Evolutionary conservation across 164 flowering plant species (phyloP).

Genomic region (Dillenia turbinata): DNA sequence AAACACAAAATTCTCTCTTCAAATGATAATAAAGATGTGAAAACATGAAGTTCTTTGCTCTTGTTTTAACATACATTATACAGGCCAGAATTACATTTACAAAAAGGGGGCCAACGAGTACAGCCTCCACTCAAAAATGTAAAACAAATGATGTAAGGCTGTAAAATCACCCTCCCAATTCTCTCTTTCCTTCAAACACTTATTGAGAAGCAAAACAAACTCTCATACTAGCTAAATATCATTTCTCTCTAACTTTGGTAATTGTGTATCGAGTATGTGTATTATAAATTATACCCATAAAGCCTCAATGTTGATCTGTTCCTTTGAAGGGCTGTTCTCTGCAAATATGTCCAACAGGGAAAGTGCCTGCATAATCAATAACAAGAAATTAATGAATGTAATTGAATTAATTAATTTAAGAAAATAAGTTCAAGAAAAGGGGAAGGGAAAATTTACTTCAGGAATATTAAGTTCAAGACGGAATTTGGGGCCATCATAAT

Average conservation of each 20-base stretch:
- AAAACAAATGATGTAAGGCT: not conserved
- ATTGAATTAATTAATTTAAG: not conserved
- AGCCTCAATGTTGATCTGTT: not conserved
- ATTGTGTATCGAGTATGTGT: too few relatives aligned
- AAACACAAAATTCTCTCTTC: too few relatives aligned
- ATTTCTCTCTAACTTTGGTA: too few relatives aligned
- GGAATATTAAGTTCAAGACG: constrained; percentile 88
- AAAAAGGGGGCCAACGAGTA: not conserved
- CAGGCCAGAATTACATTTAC: not conserved
- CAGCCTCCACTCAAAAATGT: not conserved
- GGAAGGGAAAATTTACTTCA: constrained; percentile 44
- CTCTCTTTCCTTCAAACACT: not conserved
- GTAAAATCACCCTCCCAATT: not conserved
- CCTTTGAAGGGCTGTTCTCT: constrained; percentile 5
- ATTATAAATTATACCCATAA: too few relatives aligned
- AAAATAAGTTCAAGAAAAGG: not conserved
- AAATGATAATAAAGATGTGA: too few relatives aligned
- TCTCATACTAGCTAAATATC: too few relatives aligned
- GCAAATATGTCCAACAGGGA: constrained; percentile 38
- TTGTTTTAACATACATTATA: not conserved
- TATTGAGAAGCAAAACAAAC: not conserved
- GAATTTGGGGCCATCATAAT: constrained; percentile 97
- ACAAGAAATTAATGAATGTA: constrained; percentile 1
- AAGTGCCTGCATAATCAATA: constrained; percentile 41
- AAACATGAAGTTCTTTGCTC: not conserved